These are phyloP conservation scores for Lagenaria siceraria DNA, from an alignment of 306 rosid species.

Conservation along the genomic window DNA sequence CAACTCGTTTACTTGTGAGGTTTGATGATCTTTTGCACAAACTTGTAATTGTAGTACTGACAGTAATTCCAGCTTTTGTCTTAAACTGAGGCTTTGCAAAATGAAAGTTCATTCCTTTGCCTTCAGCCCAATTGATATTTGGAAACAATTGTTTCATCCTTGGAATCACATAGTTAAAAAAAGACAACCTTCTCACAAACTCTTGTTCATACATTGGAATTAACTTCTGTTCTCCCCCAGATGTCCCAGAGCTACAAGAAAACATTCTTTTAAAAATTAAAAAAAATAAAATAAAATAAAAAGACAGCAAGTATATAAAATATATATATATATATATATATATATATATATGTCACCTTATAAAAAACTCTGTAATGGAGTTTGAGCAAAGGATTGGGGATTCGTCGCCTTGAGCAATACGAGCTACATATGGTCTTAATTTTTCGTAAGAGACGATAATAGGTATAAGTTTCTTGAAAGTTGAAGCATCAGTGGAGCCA, in stretches of 20 bases:
- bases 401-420: conserved; percentile 43
- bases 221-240: conserved; percentile 47
- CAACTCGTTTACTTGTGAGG: conserved; percentile 13
- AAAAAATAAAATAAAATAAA: too few relatives aligned
- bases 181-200: conserved; percentile 23
- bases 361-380: conserved; percentile 54
- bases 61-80: conserved; percentile 38
- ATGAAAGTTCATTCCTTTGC: conserved; percentile 47
- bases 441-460: background rate
- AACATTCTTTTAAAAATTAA: background rate
- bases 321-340: too few relatives aligned
- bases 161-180: conserved; percentile 36
- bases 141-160: conserved; percentile 41
- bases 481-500: background rate
- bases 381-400: conserved; percentile 41
- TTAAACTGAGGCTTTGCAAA: conserved; percentile 36
- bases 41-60: conserved; percentile 36
- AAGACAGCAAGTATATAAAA: too few relatives aligned
- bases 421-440: conserved; percentile 27
- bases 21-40: conserved; percentile 45
- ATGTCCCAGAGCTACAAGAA: conserved; percentile 41
- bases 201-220: conserved; percentile 49
- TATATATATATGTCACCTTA: conserved; percentile 22
- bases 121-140: conserved; percentile 23
- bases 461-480: background rate